Percentiles rank a stretch among this genome's conserved stretches.
Conservation (phyloP, 306 rosid species). For the Lathyrus tuberosus region DNA sequence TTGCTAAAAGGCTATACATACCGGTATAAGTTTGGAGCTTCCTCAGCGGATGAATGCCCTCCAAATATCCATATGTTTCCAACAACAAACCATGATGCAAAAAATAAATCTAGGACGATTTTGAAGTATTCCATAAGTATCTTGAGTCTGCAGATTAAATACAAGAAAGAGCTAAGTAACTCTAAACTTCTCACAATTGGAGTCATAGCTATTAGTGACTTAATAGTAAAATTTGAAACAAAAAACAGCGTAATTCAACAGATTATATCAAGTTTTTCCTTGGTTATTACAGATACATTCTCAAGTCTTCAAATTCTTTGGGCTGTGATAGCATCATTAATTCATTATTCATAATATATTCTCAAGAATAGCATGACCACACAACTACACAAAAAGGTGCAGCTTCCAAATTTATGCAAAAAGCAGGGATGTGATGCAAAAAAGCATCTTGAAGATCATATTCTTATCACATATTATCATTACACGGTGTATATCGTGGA, state of each 20-base stretch:
- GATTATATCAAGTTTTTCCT: background rate
- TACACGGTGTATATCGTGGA: background rate
- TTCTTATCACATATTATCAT: background rate
- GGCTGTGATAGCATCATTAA: too few relatives aligned
- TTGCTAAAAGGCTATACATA: slow-evolving; percentile 40
- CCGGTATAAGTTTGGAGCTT: slow-evolving; percentile 87
- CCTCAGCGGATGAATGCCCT: slow-evolving; percentile 61
- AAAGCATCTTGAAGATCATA: background rate
- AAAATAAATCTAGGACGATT: slow-evolving; percentile 74
- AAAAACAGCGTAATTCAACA: background rate
- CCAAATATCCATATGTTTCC: slow-evolving; percentile 90
- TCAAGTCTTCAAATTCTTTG: too few relatives aligned
- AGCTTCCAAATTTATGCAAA: background rate
- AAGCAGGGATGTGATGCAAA: background rate
- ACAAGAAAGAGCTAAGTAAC: slow-evolving; percentile 27
- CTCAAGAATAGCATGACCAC: background rate
- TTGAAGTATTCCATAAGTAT: slow-evolving; percentile 67
- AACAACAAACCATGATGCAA: slow-evolving; percentile 85
- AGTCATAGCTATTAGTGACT: background rate
- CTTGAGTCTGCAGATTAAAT: slow-evolving; percentile 55
- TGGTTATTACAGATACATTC: background rate
- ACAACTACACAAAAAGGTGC: background rate
- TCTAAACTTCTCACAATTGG: background rate
- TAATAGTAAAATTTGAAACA: background rate
- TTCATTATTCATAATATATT: too few relatives aligned